Base-by-base conservation (phyloP, 805 yeast species). In the Saccharomycopsis schoenii region DNA sequence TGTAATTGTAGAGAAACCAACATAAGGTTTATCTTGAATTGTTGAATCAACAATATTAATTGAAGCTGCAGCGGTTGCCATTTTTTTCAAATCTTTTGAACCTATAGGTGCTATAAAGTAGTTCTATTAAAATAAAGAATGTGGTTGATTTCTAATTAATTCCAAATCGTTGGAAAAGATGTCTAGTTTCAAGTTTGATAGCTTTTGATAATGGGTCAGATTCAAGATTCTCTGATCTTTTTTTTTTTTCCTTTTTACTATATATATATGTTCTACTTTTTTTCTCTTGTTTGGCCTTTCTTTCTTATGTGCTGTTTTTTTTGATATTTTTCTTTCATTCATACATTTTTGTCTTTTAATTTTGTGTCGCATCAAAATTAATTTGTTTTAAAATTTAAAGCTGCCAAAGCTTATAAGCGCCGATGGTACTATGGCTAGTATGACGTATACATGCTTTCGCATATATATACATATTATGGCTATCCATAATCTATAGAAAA, bases 1-100 rank as follows among this genome's bases (percentile, higher is more conserved):
- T 58, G 98, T 93, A 74, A 94, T 93, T 64, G 97, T 86, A 75
- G 94, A 98, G 72, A 94, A 93, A 55, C 99, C 99, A 65, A 94
- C 98, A 72, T 92, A 92, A 61, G 52, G 52, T 25, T 47, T 47
- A 5, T 47, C 52, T 47, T 47, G 52, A 21, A 21, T 37, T 39
- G 25, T 47, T 47, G 52, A 25, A 47, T 47, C 52, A 47, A 25
- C n/a, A 47, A 25, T 24, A 47, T 47, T 24, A 17, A 47, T 47
- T 12, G 52, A 47, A 21, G 52, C 34, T 47, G 52, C 12, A 47
- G 52, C 52, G 52, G 52, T 47, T 47, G 52, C 52, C 52, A 47
- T 47, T 47, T 47, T 47, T 25, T 47, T 12, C 25, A 21, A 47
- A 24, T 47, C 21, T 47, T 24, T 47, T 12, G 29, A 21, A 21